phyloP scores from a whole-genome alignment of 2,329 filamentous ascomycete species.

The Fusarium camptoceras region DNA sequence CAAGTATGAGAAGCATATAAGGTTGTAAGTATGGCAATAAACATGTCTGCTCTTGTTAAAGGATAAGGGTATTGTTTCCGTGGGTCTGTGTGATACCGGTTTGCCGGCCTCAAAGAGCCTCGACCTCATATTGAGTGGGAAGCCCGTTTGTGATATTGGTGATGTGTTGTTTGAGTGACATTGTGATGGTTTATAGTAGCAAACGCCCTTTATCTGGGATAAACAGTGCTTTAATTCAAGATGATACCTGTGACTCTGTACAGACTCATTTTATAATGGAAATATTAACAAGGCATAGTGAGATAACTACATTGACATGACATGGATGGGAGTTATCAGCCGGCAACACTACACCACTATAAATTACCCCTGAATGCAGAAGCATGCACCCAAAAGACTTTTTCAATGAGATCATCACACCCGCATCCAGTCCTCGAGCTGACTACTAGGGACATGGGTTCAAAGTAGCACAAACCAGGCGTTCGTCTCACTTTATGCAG shows the following conservation, averaged over 20 bases:
- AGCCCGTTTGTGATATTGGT: neutral
- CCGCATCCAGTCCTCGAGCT: neutral
- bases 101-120: neutral
- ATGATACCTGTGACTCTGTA: neutral
- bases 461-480: conserved; percentile 26
- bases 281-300: neutral
- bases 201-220: neutral
- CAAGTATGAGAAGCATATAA: neutral
- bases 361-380: neutral
- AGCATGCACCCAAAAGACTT: neutral
- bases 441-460: neutral
- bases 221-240: neutral
- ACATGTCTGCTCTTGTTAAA: conserved; percentile 14
- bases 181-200: neutral
- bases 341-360: neutral
- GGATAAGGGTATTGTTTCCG: conserved; percentile 18
- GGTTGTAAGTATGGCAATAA: neutral
- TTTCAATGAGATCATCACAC: conserved; percentile 3
- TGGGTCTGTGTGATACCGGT: conserved; percentile 3
- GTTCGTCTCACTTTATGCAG: conserved; percentile 36
- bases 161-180: neutral
- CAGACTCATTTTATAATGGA: neutral
- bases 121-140: neutral
- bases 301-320: neutral
- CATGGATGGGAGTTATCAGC: neutral